Percentiles rank a stretch among this genome's conserved stretches.
Evolutionary conservation across 2,329 filamentous ascomycete species (phyloP).

Genomic region (Pseudogymnoascus pannorum): DNA sequence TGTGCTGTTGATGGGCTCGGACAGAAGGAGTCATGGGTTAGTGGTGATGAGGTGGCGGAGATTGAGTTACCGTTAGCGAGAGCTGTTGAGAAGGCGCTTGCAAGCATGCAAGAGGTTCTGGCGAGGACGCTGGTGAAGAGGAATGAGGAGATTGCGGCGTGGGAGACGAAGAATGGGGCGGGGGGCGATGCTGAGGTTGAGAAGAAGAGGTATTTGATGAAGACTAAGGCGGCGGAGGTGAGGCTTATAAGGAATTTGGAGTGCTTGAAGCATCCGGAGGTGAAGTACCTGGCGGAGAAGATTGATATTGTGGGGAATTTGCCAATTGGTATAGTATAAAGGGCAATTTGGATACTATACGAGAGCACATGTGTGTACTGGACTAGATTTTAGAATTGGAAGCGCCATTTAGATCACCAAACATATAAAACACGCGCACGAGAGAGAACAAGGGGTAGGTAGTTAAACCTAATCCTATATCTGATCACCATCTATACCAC

Average conservation of each 20-base stretch:
- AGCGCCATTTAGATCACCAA: too few relatives aligned
- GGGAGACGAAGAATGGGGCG: conserved; percentile 35
- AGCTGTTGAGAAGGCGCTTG: conserved; percentile 79
- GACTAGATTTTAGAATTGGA: too few relatives aligned
- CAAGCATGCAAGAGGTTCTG: conserved; percentile 85
- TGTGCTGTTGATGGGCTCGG: conserved; percentile 41
- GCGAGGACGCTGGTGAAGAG: conserved; percentile 59
- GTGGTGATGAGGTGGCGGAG: conserved; percentile 61
- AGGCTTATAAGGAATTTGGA: conserved; percentile 69
- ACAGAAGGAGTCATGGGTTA: conserved; percentile 62
- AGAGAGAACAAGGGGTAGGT: neutral
- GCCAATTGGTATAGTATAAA: neutral
- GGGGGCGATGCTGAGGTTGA: conserved; percentile 33
- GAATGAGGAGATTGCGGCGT: conserved; percentile 52
- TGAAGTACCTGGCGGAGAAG: conserved; percentile 53
- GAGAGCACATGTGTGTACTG: too few relatives aligned
- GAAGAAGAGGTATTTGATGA: conserved; percentile 51
- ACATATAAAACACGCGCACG: too few relatives aligned
- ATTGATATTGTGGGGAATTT: conserved; percentile 25
- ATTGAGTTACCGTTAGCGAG: conserved; percentile 72
- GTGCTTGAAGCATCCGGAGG: conserved; percentile 58
- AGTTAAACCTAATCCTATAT: conserved; percentile 1
- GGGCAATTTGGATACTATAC: too few relatives aligned
- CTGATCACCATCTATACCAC: conserved; percentile 3
- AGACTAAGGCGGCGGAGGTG: conserved; percentile 83